Conservation (phyloP, 1,284 basidiomycete species). For the Sporisorium scitamineum region DNA sequence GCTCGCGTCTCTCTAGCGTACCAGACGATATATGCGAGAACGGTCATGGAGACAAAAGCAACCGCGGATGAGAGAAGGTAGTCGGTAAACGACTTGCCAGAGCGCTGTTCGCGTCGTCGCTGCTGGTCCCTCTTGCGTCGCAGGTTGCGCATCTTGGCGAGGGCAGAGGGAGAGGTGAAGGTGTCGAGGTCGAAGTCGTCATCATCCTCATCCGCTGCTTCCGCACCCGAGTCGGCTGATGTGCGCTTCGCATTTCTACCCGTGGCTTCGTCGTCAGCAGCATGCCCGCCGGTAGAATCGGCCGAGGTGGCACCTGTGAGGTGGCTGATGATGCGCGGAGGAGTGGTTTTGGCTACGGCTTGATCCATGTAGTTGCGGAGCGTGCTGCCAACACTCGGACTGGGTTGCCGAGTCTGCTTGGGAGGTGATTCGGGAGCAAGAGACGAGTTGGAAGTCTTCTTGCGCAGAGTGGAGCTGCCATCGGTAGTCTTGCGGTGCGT, state of each 20-base stretch:
- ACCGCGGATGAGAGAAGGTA: conserved; percentile 14
- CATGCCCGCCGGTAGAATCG: conserved; percentile 17
- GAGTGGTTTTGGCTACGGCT: conserved; percentile 37
- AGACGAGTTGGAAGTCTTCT: conserved; percentile 27
- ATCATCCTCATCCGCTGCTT: conserved; percentile 17
- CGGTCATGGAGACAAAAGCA: conserved; percentile 9
- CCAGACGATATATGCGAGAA: conserved; percentile 47
- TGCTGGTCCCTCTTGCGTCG: conserved; percentile 35
- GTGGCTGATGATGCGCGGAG: conserved; percentile 45
- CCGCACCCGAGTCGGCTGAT: conserved; percentile 5
- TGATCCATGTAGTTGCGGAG: conserved; percentile 57
- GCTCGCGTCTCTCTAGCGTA: conserved; percentile 54
- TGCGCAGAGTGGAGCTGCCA: conserved; percentile 26
- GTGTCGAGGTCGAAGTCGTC: conserved; percentile 36
- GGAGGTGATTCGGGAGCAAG: conserved; percentile 11
- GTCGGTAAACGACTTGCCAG: conserved; percentile 11
- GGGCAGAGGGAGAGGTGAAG: conserved; percentile 31
- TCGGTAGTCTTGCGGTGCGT: conserved; percentile 42
- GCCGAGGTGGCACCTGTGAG: conserved; percentile 23
- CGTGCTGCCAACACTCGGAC: conserved; percentile 7
- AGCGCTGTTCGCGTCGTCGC: conserved; percentile 9
- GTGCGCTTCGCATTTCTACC: neutral
- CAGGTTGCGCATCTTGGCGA: conserved; percentile 42
- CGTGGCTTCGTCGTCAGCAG: conserved; percentile 32
- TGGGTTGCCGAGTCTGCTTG: conserved; percentile 12